Evolutionary conservation across 2,329 filamentous ascomycete species (phyloP).

Genomic region (Epichloe coenophiala): DNA sequence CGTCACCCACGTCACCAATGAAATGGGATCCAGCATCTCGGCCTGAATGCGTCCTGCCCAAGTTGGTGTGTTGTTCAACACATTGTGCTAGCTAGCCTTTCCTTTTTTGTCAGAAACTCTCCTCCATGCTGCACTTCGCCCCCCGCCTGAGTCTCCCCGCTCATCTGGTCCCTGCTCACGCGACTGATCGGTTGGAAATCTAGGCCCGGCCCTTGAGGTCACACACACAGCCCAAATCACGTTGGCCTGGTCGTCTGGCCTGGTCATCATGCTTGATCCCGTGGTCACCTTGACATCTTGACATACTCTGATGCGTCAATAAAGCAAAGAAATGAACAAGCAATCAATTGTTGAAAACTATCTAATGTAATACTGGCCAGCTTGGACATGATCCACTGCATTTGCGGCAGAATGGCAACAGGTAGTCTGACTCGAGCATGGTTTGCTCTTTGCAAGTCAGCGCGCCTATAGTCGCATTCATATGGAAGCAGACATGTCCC

Average conservation of each 20-base stretch:
- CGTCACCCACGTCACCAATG: neutral
- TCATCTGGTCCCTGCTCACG: neutral
- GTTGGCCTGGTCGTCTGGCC: neutral
- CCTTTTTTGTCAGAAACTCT: no score
- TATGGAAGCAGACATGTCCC: neutral
- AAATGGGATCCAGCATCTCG: neutral
- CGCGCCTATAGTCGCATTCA: neutral
- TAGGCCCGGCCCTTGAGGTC: neutral
- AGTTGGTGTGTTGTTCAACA: no score
- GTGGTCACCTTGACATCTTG: neutral
- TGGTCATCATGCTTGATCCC: no score
- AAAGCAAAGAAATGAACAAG: conserved; percentile 4
- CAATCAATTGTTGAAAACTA: conserved; percentile 6
- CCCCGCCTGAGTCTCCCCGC: neutral
- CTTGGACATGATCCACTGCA: neutral
- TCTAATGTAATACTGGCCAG: conserved; percentile 3
- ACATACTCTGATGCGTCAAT: neutral
- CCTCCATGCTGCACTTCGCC: no score
- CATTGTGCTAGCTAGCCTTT: no score
- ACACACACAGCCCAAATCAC: neutral
- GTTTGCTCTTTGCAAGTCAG: neutral
- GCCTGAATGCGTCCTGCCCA: neutral
- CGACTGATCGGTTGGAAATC: neutral
- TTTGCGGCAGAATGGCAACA: neutral
- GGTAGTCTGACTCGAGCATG: no score